Conservation (phyloP, 192 early-diverging fungal species). For the Podila clonocystis region DNA sequence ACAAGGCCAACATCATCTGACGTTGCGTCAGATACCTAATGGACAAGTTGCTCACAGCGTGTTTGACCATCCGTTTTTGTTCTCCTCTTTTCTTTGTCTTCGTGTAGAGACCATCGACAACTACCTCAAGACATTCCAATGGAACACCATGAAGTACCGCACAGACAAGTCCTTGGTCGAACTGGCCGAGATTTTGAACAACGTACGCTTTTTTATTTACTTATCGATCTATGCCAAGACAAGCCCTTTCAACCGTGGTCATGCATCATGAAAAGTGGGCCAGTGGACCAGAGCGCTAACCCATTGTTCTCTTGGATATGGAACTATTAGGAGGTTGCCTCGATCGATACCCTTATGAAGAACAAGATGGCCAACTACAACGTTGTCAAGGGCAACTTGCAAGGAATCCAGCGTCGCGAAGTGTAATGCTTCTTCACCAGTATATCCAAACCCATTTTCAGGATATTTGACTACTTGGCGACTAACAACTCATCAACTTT, state of each 20-base stretch:
- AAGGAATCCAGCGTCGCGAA: slow-evolving; percentile 85
- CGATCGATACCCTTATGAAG: slow-evolving; percentile 92
- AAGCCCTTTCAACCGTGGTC: too few species aligned
- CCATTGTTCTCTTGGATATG: not conserved
- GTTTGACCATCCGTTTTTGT: not conserved
- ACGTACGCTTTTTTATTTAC: slow-evolving; percentile 54
- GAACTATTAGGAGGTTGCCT: slow-evolving; percentile 76
- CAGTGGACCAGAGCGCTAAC: not conserved
- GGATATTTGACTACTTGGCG: slow-evolving; percentile 5
- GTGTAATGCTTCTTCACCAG: slow-evolving; percentile 59
- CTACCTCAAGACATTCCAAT: slow-evolving; percentile 88
- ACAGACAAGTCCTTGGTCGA: slow-evolving; percentile 93
- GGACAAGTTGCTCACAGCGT: not conserved
- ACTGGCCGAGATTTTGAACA: slow-evolving; percentile 79
- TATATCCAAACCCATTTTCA: not conserved
- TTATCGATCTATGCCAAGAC: too few species aligned
- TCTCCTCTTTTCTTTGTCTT: slow-evolving; percentile 7
- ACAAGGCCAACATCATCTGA: not conserved
- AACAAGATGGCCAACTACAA: slow-evolving; percentile 89
- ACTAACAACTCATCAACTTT: not conserved
- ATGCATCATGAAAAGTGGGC: too few species aligned
- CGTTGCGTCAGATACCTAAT: not conserved
- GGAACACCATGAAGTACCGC: slow-evolving; percentile 98
- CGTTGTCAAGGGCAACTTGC: slow-evolving; percentile 81
- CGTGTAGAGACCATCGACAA: slow-evolving; percentile 83